Evolutionary conservation across 2,329 filamentous ascomycete genomes (phyloP).

Genomic region (Stromatinia cepivora): DNA sequence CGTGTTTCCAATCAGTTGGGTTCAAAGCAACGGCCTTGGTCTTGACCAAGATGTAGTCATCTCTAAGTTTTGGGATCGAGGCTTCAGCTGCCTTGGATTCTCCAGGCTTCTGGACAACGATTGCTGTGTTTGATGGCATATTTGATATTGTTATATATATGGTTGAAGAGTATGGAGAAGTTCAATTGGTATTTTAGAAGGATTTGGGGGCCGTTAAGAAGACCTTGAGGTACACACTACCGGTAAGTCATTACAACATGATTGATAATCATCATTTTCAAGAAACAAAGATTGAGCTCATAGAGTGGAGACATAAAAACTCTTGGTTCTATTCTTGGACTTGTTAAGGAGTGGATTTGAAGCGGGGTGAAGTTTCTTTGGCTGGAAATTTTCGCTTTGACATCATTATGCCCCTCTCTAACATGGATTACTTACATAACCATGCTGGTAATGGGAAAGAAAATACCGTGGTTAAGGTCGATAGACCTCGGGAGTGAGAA

Average conservation of each 20-base stretch:
- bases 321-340: not conserved
- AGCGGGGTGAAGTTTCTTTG: constrained; percentile 7
- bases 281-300: not conserved
- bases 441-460: not conserved
- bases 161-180: not conserved
- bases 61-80: constrained; percentile 36
- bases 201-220: not conserved
- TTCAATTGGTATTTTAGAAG: not conserved
- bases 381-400: not conserved
- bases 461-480: not conserved
- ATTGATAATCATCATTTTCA: constrained; percentile 12
- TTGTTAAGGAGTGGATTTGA: not conserved
- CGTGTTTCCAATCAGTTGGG: constrained; percentile 41
- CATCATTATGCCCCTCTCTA: constrained; percentile 4
- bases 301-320: constrained; percentile 10
- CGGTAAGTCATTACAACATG: not conserved
- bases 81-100: constrained; percentile 32
- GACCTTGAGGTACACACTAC: not conserved
- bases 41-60: constrained; percentile 40
- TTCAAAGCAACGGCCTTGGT: constrained; percentile 39
- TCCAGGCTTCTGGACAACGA: constrained; percentile 33
- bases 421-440: not conserved
- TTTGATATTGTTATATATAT: constrained; percentile 5
- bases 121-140: constrained; percentile 35
- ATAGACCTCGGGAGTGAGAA: not conserved